phyloP scores from a whole-genome alignment of 176 grass and related monocot genomes.

The Musa itinerans region DNA sequence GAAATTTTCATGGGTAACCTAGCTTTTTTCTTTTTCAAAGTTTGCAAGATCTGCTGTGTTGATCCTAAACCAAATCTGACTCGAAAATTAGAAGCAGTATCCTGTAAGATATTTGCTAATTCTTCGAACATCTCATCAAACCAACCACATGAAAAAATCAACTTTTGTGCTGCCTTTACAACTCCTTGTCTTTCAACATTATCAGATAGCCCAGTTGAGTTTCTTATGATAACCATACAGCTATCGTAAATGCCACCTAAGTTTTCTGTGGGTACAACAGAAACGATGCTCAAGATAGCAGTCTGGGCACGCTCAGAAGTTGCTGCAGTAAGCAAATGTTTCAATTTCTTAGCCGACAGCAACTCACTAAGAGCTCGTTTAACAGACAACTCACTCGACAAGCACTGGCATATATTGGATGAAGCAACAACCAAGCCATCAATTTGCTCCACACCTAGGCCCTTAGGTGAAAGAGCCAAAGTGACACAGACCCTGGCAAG shows the following conservation, averaged over 20 bases:
- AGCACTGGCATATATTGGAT: constrained; percentile 57
- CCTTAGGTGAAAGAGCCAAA: constrained; percentile 59
- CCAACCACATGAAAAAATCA: constrained; percentile 44
- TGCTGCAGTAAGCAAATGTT: constrained; percentile 41
- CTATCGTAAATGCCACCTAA: constrained; percentile 36
- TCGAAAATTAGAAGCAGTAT: constrained; percentile 40
- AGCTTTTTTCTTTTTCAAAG: constrained; percentile 50
- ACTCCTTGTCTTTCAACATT: constrained; percentile 46
- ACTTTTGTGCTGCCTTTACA: constrained; percentile 48
- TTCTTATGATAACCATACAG: constrained; percentile 60
- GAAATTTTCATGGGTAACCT: constrained; percentile 48
- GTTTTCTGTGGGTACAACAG: constrained; percentile 44
- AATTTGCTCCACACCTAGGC: constrained; percentile 48
- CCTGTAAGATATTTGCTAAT: constrained; percentile 57
- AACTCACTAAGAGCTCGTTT: constrained; percentile 47
- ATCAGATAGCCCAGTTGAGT: constrained; percentile 35
- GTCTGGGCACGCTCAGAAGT: constrained; percentile 58
- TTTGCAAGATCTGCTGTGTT: constrained; percentile 24
- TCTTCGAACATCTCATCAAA: constrained; percentile 75
- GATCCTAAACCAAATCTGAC: constrained; percentile 33
- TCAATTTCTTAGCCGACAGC: constrained; percentile 52
- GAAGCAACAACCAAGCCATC: constrained; percentile 72
- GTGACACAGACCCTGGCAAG: constrained; percentile 41
- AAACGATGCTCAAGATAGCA: constrained; percentile 56
- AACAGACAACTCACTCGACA: constrained; percentile 38